A percentile compares a stretch with the other conserved stretches of the same genome.
phyloP scores from a whole-genome alignment of 192 early-diverging fungal species.

The Backusella liffmaniae region DNA sequence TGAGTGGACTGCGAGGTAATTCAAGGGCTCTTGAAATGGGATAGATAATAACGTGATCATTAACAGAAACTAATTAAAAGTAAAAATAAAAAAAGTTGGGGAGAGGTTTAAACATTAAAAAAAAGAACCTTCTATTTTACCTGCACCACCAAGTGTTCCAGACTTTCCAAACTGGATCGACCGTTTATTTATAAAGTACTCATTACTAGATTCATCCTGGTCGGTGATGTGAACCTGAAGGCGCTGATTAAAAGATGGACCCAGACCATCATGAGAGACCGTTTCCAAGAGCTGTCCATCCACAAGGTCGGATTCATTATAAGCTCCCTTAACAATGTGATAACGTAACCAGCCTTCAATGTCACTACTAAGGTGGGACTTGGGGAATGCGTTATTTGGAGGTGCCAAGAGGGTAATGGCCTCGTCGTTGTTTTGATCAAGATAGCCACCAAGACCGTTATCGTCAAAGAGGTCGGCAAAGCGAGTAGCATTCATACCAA shows the following conservation, averaged over 20 bases:
- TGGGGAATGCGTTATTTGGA: slow-evolving; percentile 52
- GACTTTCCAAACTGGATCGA: slow-evolving; percentile 52
- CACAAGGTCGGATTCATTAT: slow-evolving; percentile 41
- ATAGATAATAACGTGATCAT: slow-evolving; percentile 60
- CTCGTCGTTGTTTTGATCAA: slow-evolving; percentile 52
- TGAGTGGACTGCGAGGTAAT: slow-evolving; percentile 47
- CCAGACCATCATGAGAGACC: slow-evolving; percentile 48
- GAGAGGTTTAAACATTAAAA: background rate
- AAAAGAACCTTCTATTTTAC: slow-evolving; percentile 15
- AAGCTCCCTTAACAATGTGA: slow-evolving; percentile 60
- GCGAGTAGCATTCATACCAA: slow-evolving; percentile 65
- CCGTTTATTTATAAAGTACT: slow-evolving; percentile 11
- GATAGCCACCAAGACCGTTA: slow-evolving; percentile 51
- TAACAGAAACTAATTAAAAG: slow-evolving; percentile 42
- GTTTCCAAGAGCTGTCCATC: slow-evolving; percentile 57
- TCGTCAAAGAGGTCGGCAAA: slow-evolving; percentile 60
- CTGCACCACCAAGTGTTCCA: slow-evolving; percentile 44
- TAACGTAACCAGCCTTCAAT: slow-evolving; percentile 59
- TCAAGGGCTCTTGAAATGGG: slow-evolving; percentile 50
- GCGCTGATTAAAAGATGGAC: slow-evolving; percentile 44
- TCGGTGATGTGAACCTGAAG: slow-evolving; percentile 42
- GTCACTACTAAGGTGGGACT: background rate
- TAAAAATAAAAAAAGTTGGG: background rate
- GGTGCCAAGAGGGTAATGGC: slow-evolving; percentile 71
- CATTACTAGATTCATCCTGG: slow-evolving; percentile 28